phyloP scores from a whole-genome alignment of 1,139 yeast genomes.

The Debaryomyces subglobosus region DNA sequence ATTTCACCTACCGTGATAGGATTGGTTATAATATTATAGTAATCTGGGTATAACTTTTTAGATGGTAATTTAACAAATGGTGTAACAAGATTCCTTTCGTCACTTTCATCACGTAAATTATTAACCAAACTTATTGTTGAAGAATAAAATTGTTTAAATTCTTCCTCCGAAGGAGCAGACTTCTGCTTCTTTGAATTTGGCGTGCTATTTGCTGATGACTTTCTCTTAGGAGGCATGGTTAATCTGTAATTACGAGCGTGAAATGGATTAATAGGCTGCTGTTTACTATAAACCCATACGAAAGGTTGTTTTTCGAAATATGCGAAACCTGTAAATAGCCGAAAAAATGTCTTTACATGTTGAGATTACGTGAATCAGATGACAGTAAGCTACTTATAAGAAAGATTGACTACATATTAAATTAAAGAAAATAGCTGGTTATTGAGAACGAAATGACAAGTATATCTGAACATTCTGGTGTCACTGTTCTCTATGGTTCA shows the following conservation, averaged over 20 bases:
- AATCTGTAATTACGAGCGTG: not conserved
- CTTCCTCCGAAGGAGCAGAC: constrained; percentile 22
- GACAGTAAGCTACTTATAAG: not conserved
- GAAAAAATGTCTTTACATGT: constrained; percentile 1
- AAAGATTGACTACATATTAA: no score
- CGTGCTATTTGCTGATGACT: constrained; percentile 22
- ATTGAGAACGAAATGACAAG: not conserved
- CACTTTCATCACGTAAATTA: constrained; percentile 34
- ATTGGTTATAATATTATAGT: constrained; percentile 62
- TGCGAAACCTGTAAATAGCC: constrained; percentile 9
- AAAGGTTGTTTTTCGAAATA: not conserved
- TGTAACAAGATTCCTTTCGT: constrained; percentile 41
- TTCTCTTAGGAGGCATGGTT: constrained; percentile 33
- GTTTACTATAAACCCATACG: constrained; percentile 1
- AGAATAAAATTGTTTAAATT: constrained; percentile 28
- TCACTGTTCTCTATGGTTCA: constrained; percentile 81
- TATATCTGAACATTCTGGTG: constrained; percentile 14
- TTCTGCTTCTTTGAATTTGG: constrained; percentile 19
- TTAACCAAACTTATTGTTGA: constrained; percentile 30
- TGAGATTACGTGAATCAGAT: not conserved
- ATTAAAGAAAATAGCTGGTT: not conserved
- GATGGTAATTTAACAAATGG: constrained; percentile 74
- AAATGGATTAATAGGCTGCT: not conserved
- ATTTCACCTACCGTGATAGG: constrained; percentile 76
- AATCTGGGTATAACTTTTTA: constrained; percentile 79